Percentiles rank a stretch among this genome's conserved stretches.
Conservation (phyloP, 768 basidiomycete genomes). For the Paxillus ammoniavirescens region DNA sequence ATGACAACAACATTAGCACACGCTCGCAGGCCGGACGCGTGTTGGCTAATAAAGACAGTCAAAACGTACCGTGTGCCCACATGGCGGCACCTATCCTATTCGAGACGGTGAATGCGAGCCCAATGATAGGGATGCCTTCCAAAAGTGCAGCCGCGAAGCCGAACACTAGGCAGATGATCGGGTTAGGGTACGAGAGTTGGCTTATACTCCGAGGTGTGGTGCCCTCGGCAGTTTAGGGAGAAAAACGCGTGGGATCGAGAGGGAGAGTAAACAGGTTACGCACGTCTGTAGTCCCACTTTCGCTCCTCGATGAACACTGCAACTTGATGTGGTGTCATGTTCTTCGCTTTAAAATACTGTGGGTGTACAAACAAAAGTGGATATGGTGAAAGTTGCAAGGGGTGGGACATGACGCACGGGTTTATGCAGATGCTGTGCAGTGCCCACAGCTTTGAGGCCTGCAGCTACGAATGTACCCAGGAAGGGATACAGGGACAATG, state of each 20-base stretch:
- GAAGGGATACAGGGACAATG: slow-evolving; percentile 67
- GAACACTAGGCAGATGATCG: slow-evolving; percentile 50
- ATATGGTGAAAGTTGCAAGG: neutral
- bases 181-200: neutral
- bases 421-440: slow-evolving; percentile 64
- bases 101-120: slow-evolving; percentile 78
- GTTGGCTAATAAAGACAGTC: neutral
- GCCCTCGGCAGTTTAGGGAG: too few species aligned
- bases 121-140: slow-evolving; percentile 79
- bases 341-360: slow-evolving; percentile 83
- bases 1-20: neutral
- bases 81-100: slow-evolving; percentile 92
- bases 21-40: too few species aligned
- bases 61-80: slow-evolving; percentile 81
- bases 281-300: slow-evolving; percentile 85
- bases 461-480: slow-evolving; percentile 62
- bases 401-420: slow-evolving; percentile 43
- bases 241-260: too few species aligned
- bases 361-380: neutral
- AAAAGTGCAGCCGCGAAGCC: slow-evolving; percentile 82
- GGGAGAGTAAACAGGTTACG: slow-evolving; percentile 10
- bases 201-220: neutral
- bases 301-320: slow-evolving; percentile 84
- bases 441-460: slow-evolving; percentile 64
- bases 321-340: slow-evolving; percentile 68